A percentile compares a stretch with the other conserved stretches of the same genome.
Conservation (phyloP, 306 rosid species). For the Bauhinia variegata region DNA sequence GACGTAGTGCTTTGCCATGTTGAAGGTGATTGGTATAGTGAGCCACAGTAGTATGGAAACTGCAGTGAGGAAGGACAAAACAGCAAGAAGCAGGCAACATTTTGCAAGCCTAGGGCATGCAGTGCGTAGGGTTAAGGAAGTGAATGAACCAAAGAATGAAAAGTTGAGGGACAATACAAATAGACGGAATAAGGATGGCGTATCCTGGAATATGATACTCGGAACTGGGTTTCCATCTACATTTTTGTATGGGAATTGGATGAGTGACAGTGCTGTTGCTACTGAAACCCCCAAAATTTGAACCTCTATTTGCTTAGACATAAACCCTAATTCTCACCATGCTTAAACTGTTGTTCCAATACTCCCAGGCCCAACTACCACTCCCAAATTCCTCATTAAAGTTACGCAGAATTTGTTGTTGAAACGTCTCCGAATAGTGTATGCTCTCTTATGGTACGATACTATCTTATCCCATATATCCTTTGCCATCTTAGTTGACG, state of each 20-base stretch:
- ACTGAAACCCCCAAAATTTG: constrained; percentile 1
- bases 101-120: background rate
- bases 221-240: constrained; percentile 26
- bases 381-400: no score
- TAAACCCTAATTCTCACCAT: no score
- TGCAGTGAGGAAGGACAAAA: background rate
- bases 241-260: constrained; percentile 23
- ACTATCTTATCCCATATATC: no score
- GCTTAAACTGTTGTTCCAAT: no score
- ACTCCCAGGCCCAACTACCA: no score
- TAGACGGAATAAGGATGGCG: constrained; percentile 1
- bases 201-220: constrained; percentile 3
- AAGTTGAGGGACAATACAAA: constrained; percentile 14
- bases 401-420: no score
- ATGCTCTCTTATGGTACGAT: no score
- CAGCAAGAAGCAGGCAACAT: constrained; percentile 4
- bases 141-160: constrained; percentile 27
- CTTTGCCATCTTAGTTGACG: no score
- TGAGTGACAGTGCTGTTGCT: background rate
- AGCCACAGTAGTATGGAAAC: constrained; percentile 1
- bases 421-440: no score
- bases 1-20: background rate
- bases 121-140: background rate
- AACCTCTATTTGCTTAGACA: background rate
- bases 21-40: background rate